Evolutionary conservation across 805 yeast species (phyloP).

Genomic region (Candida insectalens): DNA sequence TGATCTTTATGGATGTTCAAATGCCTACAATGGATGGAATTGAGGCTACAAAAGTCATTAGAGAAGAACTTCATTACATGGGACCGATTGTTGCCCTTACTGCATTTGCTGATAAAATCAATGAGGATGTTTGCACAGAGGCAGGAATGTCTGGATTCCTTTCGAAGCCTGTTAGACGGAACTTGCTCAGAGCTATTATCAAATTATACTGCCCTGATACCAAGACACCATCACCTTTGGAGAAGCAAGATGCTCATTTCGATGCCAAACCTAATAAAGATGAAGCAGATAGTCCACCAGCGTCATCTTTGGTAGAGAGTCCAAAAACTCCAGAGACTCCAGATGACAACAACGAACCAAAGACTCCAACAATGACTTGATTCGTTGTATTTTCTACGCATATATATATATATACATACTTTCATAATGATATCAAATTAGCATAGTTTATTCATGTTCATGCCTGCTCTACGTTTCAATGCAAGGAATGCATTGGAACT

Average conservation of each 20-base stretch:
- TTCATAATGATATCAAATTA: no score
- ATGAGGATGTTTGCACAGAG: constrained; percentile 72
- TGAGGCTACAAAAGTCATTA: constrained; percentile 66
- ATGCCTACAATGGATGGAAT: constrained; percentile 94
- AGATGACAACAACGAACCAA: no score
- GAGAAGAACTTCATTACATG: constrained; percentile 47
- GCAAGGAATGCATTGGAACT: background rate
- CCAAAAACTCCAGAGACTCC: no score
- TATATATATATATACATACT: no score
- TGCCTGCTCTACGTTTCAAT: background rate
- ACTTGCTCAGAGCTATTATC: constrained; percentile 51
- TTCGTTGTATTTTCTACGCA: no score
- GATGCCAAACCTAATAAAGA: no score
- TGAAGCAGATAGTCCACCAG: no score
- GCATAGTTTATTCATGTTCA: background rate
- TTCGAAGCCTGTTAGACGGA: constrained; percentile 77
- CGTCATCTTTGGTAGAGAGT: no score
- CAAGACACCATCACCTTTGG: background rate
- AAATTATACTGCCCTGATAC: constrained; percentile 29
- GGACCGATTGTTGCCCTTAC: constrained; percentile 90
- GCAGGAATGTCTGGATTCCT: constrained; percentile 93
- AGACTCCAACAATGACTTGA: no score
- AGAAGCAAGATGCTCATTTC: background rate
- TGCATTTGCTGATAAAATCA: constrained; percentile 90
- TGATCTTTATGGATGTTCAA: constrained; percentile 94